A percentile compares a stretch with the other conserved stretches of the same genome.
Conservation (phyloP, 805 yeast genomes). For the Hanseniaspora mollemarum region DNA sequence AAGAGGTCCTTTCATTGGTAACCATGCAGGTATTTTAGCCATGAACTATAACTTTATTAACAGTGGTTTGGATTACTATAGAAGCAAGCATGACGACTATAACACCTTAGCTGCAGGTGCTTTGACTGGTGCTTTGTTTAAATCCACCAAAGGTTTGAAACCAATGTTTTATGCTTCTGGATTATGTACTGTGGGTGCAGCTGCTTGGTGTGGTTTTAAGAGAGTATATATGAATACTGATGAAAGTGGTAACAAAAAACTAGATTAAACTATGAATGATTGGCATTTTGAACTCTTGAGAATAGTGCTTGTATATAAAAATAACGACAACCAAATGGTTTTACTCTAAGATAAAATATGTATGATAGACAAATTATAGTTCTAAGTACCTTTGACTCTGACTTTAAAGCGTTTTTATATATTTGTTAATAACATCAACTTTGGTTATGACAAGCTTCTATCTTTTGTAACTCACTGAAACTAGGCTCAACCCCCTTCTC, state of each 20-base stretch:
- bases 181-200: constrained; percentile 80
- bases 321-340: too few species aligned
- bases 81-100: constrained; percentile 79
- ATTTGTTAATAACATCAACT: too few species aligned
- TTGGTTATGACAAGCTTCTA: background rate
- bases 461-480: constrained; percentile 5
- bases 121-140: constrained; percentile 81
- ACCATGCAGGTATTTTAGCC: constrained; percentile 89
- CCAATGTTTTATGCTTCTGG: constrained; percentile 84
- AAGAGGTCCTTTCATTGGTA: constrained; percentile 92
- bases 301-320: constrained; percentile 4
- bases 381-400: too few species aligned
- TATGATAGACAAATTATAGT: too few species aligned
- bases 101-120: constrained; percentile 87
- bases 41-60: constrained; percentile 77
- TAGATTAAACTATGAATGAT: too few species aligned
- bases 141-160: constrained; percentile 69
- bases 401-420: too few species aligned
- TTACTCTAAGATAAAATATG: too few species aligned
- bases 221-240: constrained; percentile 20
- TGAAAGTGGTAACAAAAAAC: constrained; percentile 6
- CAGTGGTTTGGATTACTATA: constrained; percentile 60
- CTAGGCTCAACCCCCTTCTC: constrained; percentile 1
- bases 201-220: constrained; percentile 81
- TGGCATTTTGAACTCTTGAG: too few species aligned